Evolutionary conservation across 169 alveolate genomes (phyloP).

Genomic region (Nephromyces sp.): DNA sequence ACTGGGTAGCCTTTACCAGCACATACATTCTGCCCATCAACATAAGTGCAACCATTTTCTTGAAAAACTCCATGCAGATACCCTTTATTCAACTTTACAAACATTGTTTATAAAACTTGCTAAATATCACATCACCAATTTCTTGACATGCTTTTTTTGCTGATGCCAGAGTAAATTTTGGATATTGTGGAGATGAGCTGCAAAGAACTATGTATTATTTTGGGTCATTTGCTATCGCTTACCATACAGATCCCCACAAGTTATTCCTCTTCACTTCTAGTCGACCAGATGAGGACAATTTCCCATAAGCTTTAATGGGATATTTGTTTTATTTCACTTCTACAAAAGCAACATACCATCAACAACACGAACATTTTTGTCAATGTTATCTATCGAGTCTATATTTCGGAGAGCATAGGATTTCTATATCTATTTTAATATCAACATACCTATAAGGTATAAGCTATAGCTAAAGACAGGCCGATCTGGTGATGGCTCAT

Average conservation of each 20-base stretch:
- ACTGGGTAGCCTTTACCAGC: conserved; percentile 64
- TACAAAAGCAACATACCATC: conserved; percentile 50
- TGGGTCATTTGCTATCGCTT: background rate
- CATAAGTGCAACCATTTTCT: conserved; percentile 50
- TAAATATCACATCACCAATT: conserved; percentile 32
- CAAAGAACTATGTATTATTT: background rate
- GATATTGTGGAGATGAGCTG: conserved; percentile 51
- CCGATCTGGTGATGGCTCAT: background rate
- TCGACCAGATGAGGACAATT: conserved; percentile 64
- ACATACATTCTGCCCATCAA: conserved; percentile 64
- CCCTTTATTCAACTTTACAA: conserved; percentile 32
- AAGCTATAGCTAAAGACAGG: background rate
- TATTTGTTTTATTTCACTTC: background rate
- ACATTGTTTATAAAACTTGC: background rate
- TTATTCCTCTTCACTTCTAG: conserved; percentile 53
- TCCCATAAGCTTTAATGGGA: conserved; percentile 41
- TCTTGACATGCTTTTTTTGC: conserved; percentile 68
- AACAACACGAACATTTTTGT: conserved; percentile 68
- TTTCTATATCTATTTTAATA: background rate
- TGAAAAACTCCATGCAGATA: conserved; percentile 57
- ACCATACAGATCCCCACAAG: conserved; percentile 35
- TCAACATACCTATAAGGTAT: background rate
- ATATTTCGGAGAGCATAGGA: background rate
- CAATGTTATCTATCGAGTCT: conserved; percentile 70
- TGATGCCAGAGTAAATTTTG: conserved; percentile 53